Evolutionary conservation across 1,284 basidiomycete species (phyloP).

Genomic region (Pyrrhoderma lamaoense): DNA sequence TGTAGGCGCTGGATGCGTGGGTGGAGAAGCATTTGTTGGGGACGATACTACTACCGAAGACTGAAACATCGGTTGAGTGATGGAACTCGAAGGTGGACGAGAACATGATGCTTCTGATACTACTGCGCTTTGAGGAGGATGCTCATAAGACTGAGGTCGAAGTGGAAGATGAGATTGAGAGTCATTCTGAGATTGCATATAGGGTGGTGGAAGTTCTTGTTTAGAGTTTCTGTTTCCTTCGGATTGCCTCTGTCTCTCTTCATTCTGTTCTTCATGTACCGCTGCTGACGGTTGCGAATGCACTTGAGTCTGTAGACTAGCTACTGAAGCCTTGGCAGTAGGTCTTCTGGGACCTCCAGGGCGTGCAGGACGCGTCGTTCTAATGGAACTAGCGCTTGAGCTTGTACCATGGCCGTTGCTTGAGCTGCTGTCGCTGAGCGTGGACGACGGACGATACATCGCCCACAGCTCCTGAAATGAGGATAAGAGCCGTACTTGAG

Average conservation of each 20-base stretch:
- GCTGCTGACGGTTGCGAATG: background rate
- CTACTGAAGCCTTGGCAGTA: constrained; percentile 7
- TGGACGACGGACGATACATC: constrained; percentile 8
- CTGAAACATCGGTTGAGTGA: background rate
- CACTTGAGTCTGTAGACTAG: background rate
- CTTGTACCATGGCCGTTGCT: background rate
- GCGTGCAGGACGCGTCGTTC: constrained; percentile 3
- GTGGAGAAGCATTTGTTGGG: background rate
- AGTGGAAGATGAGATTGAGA: background rate
- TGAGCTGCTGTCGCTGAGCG: constrained; percentile 3
- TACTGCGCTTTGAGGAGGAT: constrained; percentile 2
- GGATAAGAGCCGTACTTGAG: background rate
- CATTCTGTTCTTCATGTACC: background rate
- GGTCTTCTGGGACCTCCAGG: constrained; percentile 12
- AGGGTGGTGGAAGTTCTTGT: constrained; percentile 7
- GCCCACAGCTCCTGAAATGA: background rate
- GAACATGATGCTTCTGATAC: constrained; percentile 7
- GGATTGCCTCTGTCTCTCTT: background rate
- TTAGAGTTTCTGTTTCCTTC: background rate
- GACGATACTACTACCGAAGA: constrained; percentile 1
- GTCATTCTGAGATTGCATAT: constrained; percentile 10
- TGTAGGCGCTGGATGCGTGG: background rate
- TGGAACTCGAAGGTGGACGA: background rate
- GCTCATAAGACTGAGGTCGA: background rate
- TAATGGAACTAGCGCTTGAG: background rate